Conservation (phyloP, 768 basidiomycete genomes). For the Lyophyllum semitale region DNA sequence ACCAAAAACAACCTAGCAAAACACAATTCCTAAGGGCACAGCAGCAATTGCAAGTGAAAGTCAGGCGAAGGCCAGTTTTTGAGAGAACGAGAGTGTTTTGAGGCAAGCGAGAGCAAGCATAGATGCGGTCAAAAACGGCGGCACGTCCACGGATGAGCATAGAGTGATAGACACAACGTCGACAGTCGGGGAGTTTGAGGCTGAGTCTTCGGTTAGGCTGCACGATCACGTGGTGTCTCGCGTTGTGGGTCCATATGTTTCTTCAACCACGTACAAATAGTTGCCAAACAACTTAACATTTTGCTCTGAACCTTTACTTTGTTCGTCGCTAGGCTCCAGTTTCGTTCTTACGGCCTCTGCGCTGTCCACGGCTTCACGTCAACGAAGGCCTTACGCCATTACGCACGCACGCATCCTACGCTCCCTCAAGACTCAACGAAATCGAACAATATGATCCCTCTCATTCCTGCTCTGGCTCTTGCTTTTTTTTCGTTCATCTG, state of each 20-base stretch:
- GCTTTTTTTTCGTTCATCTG: conserved; percentile 71
- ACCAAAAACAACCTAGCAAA: no score
- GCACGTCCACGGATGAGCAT: background rate
- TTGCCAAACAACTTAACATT: conserved; percentile 30
- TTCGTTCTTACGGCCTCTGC: conserved; percentile 29
- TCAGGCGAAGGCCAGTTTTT: no score
- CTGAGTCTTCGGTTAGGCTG: no score
- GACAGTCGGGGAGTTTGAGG: no score
- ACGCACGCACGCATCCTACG: conserved; percentile 45
- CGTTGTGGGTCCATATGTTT: conserved; percentile 28
- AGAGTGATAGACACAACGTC: no score
- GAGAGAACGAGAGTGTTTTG: no score
- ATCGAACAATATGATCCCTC: conserved; percentile 58
- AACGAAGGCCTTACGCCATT: conserved; percentile 45
- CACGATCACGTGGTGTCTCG: conserved; percentile 33
- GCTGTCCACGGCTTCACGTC: conserved; percentile 34
- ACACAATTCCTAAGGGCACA: no score
- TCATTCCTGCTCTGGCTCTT: conserved; percentile 65
- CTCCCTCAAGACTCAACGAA: conserved; percentile 43
- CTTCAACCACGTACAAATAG: conserved; percentile 40
- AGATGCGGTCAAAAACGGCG: no score
- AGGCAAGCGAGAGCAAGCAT: no score
- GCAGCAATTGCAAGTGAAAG: no score
- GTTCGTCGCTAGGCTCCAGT: conserved; percentile 23
- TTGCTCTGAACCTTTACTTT: conserved; percentile 17